Evolutionary conservation across 805 yeast genomes (phyloP).

Genomic region (Ogataea ramenticola): DNA sequence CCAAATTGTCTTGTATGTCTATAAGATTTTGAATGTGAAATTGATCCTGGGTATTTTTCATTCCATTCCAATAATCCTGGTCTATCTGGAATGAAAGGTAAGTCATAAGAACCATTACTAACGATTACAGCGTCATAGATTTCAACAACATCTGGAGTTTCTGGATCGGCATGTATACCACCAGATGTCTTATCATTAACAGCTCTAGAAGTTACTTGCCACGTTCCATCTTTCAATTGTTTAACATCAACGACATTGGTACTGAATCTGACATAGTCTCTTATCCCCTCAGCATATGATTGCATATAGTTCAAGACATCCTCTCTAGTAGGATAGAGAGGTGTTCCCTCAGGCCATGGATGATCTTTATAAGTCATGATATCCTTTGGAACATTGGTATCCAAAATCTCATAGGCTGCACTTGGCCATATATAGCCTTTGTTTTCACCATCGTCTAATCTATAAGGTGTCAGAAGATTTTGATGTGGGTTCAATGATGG

Average conservation of each 20-base stretch:
- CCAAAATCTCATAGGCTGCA: slow-evolving; percentile 59
- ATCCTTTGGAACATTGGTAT: slow-evolving; percentile 59
- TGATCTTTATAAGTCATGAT: slow-evolving; percentile 59
- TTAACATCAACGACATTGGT: slow-evolving; percentile 40
- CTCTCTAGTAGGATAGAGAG: slow-evolving; percentile 47
- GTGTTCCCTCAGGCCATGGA: slow-evolving; percentile 40
- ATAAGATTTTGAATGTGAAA: slow-evolving; percentile 53
- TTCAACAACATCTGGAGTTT: slow-evolving; percentile 24
- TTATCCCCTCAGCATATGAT: slow-evolving; percentile 39
- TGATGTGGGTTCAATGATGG: slow-evolving; percentile 24
- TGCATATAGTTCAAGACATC: slow-evolving; percentile 54
- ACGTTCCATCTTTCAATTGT: slow-evolving; percentile 22
- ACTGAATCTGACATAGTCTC: slow-evolving; percentile 32
- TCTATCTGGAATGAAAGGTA: slow-evolving; percentile 52
- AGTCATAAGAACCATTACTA: slow-evolving; percentile 55
- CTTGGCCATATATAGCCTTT: slow-evolving; percentile 33
- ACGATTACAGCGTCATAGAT: slow-evolving; percentile 56
- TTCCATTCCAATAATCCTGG: slow-evolving; percentile 46
- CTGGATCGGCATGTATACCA: slow-evolving; percentile 12
- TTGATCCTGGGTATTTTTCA: slow-evolving; percentile 33
- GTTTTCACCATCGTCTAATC: slow-evolving; percentile 3
- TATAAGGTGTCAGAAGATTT: slow-evolving; percentile 6
- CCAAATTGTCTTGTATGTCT: slow-evolving; percentile 35
- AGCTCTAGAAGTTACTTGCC: slow-evolving; percentile 35
- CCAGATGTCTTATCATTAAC: slow-evolving; percentile 27